Percentiles rank a stretch among this genome's conserved stretches.
Evolutionary conservation across 106 monocot genomes (phyloP).

Genomic region (Acorus gramineus): DNA sequence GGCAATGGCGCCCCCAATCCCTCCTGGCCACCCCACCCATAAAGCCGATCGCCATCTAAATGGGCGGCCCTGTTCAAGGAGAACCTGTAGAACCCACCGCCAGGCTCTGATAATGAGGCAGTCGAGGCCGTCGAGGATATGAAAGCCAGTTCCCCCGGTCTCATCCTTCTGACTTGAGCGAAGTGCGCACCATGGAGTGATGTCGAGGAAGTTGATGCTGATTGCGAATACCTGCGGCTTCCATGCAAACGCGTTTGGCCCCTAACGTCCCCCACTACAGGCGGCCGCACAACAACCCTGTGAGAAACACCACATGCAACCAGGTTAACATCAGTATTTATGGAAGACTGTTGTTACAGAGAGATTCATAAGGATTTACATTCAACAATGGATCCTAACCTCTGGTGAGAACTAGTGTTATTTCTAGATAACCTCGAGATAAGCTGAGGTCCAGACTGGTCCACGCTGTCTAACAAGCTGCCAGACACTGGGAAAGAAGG

Average conservation of each 20-base stretch:
- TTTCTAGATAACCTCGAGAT: slow-evolving; percentile 27
- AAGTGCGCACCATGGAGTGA: slow-evolving; percentile 14
- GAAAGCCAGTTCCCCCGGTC: slow-evolving; percentile 28
- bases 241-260: slow-evolving; percentile 15
- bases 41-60: slow-evolving; percentile 20
- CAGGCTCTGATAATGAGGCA: slow-evolving; percentile 19
- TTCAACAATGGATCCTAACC: slow-evolving; percentile 35
- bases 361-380: slow-evolving; percentile 23
- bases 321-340: slow-evolving; percentile 22
- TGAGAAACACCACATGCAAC: too few species aligned
- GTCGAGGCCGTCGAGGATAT: slow-evolving; percentile 23
- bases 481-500: slow-evolving; percentile 15
- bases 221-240: slow-evolving; percentile 30
- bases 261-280: slow-evolving; percentile 26
- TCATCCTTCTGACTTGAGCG: slow-evolving; percentile 20
- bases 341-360: slow-evolving; percentile 14
- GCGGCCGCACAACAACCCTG: slow-evolving; percentile 10
- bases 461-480: slow-evolving; percentile 23
- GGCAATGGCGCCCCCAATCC: slow-evolving; percentile 24
- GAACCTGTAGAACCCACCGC: slow-evolving; percentile 26
- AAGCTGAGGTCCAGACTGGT: slow-evolving; percentile 30
- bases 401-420: slow-evolving; percentile 31
- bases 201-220: slow-evolving; percentile 25
- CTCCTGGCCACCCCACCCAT: slow-evolving; percentile 28
- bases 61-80: slow-evolving; percentile 15